Evolutionary conservation across 768 basidiomycete species (phyloP), one percentile per base, ranked within the genome.

Genomic region (Boletellus ananas): DNA sequence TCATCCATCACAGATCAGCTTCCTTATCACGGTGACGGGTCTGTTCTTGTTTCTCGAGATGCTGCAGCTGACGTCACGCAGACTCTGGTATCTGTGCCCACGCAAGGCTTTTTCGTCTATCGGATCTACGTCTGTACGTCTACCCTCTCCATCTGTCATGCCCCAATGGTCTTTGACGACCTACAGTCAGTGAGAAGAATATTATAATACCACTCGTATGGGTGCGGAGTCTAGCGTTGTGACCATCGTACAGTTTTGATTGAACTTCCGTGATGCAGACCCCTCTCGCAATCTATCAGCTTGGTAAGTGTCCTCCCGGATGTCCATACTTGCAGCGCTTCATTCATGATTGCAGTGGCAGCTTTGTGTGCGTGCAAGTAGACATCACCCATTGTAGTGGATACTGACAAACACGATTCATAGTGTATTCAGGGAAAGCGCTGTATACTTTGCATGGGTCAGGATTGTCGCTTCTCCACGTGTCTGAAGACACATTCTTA

Each of bases 241-340:
- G 11, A 25, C 23, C 14, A 27, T n/a, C 29, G 3, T 29, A 29
- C 29, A 8, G 29, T 11, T 11, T 29, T 7, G 29, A 29, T 11
- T 29, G 29, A 29, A 4, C 10, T 29, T 29, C 10, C 29, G 29
- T 8, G 16, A 16, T 13, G 37, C 38, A 25, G 27, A 37, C 21
- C 17, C 6, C 12, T 3, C 31, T 18, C 6, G 27, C 37, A 7
- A 8, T 37, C 12, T 10, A 21, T 8, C 31, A 49, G 20, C 7
- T 58, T 6, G 58, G 58, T 60, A 36, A 25, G 39, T 16, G 14
- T 14, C 10, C 29, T 29, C 29, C 6, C 29, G 8, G 10, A 29
- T 11, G 10, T 7, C 29, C 29, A 29, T 11, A 7, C 7, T 29
- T 8, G 8, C 10, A 11, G 29, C 10, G 7, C 2, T 11, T 29